Percentiles rank a stretch among this genome's conserved stretches.
Evolutionary conservation across 805 yeast genomes (phyloP).

Genomic region (Sugiyamaella lignohabitans): DNA sequence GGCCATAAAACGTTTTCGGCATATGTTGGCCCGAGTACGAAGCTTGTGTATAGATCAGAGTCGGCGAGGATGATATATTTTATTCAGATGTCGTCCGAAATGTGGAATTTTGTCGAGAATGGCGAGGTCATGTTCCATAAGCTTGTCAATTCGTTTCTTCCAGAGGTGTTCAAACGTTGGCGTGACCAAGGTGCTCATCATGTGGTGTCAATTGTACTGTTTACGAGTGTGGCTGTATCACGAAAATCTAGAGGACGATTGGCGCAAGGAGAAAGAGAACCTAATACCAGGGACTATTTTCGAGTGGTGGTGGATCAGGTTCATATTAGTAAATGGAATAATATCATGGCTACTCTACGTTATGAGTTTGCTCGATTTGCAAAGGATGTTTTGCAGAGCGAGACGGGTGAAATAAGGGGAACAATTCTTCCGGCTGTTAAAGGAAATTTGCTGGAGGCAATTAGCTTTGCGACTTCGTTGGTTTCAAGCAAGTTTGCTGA

Average conservation of each 20-base stretch:
- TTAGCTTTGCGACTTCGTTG: constrained; percentile 74
- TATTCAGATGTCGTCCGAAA: constrained; percentile 85
- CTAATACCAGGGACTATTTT: constrained; percentile 69
- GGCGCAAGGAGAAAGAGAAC: constrained; percentile 64
- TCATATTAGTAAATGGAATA: constrained; percentile 80
- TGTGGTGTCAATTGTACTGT: constrained; percentile 78
- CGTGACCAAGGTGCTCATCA: constrained; percentile 82
- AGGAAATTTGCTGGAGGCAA: constrained; percentile 82
- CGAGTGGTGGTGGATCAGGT: constrained; percentile 95
- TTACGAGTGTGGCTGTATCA: constrained; percentile 65
- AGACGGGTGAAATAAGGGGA: constrained; percentile 46
- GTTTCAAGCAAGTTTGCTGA: constrained; percentile 73
- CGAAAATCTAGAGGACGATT: constrained; percentile 26
- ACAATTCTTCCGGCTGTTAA: constrained; percentile 78
- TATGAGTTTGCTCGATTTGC: constrained; percentile 79
- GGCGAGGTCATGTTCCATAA: constrained; percentile 93
- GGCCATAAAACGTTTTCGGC: constrained; percentile 72
- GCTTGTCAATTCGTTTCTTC: constrained; percentile 85
- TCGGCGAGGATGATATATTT: constrained; percentile 77
- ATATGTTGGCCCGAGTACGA: constrained; percentile 64
- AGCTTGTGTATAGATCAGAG: constrained; percentile 82
- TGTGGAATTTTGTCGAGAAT: constrained; percentile 97
- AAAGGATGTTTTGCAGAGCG: constrained; percentile 53
- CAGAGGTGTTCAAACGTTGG: constrained; percentile 85
- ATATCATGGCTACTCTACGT: constrained; percentile 81